These are phyloP conservation scores for Colletotrichum sp. DNA, from an alignment of 2,329 filamentous ascomycete species.

Conservation along the genomic window DNA sequence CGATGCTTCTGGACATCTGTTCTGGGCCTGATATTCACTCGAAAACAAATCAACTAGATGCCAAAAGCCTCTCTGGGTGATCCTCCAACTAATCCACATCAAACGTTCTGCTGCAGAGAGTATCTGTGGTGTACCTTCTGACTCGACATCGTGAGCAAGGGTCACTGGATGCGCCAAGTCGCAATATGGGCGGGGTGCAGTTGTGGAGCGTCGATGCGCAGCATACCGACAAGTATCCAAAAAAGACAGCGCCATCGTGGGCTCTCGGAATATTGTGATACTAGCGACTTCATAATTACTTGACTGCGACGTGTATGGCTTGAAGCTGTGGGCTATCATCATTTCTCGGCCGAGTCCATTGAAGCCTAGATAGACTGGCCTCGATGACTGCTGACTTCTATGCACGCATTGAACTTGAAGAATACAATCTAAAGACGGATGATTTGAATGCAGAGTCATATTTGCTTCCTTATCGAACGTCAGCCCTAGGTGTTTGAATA, in stretches of 20 bases:
- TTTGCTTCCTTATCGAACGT: rapidly evolving
- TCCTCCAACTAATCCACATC: rapidly evolving
- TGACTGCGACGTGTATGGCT: too few species aligned
- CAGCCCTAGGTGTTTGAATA: not conserved
- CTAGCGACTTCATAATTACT: not conserved
- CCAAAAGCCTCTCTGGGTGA: not conserved
- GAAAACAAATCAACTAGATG: not conserved
- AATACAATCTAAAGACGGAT: not conserved
- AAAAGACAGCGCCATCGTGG: not conserved
- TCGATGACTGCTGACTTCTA: not conserved
- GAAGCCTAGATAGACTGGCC: too few species aligned
- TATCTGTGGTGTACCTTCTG: not conserved
- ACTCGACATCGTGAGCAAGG: not conserved
- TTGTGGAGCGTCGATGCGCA: not conserved
- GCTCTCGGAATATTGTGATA: rapidly evolving
- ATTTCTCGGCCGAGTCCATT: not conserved
- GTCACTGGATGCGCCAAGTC: not conserved
- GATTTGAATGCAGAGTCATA: not conserved
- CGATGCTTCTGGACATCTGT: not conserved
- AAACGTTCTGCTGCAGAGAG: not conserved
- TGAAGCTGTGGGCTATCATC: too few species aligned
- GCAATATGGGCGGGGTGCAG: not conserved
- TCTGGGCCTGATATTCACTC: not conserved
- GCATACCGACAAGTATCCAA: not conserved
- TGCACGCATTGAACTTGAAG: rapidly evolving